phyloP scores from a whole-genome alignment of 73 alveolate genomes.

The Effrenium voratum region DNA sequence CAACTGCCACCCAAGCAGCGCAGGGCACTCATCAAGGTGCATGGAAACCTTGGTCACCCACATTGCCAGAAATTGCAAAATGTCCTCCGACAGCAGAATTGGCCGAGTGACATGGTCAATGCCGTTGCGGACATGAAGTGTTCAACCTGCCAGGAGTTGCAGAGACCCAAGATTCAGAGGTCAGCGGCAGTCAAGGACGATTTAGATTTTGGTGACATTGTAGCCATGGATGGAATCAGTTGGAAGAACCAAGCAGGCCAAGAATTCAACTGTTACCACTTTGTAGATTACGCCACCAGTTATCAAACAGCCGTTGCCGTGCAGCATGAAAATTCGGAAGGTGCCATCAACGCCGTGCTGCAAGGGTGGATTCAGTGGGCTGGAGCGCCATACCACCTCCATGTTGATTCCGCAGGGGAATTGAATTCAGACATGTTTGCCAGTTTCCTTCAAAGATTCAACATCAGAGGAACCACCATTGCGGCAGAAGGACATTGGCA shows the following conservation, averaged over 20 bases:
- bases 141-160: not conserved
- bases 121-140: not conserved
- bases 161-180: not conserved
- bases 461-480: not conserved
- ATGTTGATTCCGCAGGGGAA: constrained; percentile 12
- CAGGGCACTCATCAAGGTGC: not conserved
- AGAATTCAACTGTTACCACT: not conserved
- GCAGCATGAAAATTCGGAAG: not conserved
- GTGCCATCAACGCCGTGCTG: not conserved
- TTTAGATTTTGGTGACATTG: not conserved
- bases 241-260: not conserved
- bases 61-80: not conserved
- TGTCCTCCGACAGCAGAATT: not conserved
- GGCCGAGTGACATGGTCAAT: not conserved
- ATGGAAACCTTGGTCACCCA: not conserved
- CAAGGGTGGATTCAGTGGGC: constrained; percentile 2
- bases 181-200: not conserved
- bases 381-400: not conserved
- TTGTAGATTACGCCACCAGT: not conserved
- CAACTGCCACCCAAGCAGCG: not conserved
- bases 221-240: not conserved
- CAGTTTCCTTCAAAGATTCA: not conserved
- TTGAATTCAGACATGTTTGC: not conserved
- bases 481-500: constrained; percentile 40
- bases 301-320: not conserved